A percentile compares a stretch with the other conserved stretches of the same genome.
Evolutionary conservation across 2,329 filamentous ascomycete species (phyloP).

Genomic region (Trichoderma breve): DNA sequence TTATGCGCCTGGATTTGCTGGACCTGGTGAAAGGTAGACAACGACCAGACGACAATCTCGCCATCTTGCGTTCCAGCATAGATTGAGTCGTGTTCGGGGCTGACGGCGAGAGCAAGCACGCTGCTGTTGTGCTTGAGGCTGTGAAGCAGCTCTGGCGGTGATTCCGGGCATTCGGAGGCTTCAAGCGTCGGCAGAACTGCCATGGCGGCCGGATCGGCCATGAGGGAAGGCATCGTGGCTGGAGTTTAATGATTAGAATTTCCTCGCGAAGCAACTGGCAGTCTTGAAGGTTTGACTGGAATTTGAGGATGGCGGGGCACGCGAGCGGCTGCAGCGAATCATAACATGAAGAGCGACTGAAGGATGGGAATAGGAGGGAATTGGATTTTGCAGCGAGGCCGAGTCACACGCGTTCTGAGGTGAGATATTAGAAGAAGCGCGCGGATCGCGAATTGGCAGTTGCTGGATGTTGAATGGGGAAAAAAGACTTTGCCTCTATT

Average conservation of each 20-base stretch:
- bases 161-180: slow-evolving; percentile 22
- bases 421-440: neutral
- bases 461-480: neutral
- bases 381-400: neutral
- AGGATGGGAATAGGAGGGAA: neutral
- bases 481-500: slow-evolving; percentile 4
- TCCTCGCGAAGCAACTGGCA: neutral
- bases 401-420: neutral
- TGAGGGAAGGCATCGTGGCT: slow-evolving; percentile 21
- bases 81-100: slow-evolving; percentile 72
- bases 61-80: slow-evolving; percentile 93
- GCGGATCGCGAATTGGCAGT: neutral
- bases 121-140: slow-evolving; percentile 74
- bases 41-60: slow-evolving; percentile 87
- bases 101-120: slow-evolving; percentile 79
- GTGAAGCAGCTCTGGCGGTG: slow-evolving; percentile 65
- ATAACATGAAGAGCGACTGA: neutral
- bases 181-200: slow-evolving; percentile 22
- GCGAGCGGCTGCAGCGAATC: slow-evolving; percentile 1
- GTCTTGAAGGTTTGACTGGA: neutral
- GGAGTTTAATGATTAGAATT: neutral
- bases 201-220: slow-evolving; percentile 12
- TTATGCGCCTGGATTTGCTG: slow-evolving; percentile 82
- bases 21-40: slow-evolving; percentile 81
- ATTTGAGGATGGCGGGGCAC: slow-evolving; percentile 10